These are phyloP conservation scores for Leccinum barrowsii DNA, from an alignment of 768 basidiomycete species.

Conservation along the genomic window DNA sequence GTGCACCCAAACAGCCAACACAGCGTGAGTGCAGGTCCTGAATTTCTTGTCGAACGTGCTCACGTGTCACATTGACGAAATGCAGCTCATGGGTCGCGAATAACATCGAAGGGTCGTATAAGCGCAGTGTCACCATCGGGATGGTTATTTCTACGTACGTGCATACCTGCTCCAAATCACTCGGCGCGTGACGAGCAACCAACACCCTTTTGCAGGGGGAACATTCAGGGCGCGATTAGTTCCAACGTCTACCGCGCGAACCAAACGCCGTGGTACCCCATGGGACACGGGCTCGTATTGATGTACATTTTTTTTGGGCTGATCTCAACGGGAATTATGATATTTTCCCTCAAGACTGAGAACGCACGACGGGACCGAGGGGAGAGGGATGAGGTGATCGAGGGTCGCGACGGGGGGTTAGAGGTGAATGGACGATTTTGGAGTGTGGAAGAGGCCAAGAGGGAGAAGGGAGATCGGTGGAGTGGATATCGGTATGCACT, in stretches of 20 bases:
- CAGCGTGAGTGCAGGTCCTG: slow-evolving; percentile 39
- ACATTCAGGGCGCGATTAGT: slow-evolving; percentile 73
- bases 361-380: slow-evolving; percentile 66
- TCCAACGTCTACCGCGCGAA: slow-evolving; percentile 72
- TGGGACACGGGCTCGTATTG: slow-evolving; percentile 61
- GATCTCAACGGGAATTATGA: slow-evolving; percentile 41
- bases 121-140: slow-evolving; percentile 66
- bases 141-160: slow-evolving; percentile 66
- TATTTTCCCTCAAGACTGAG: slow-evolving; percentile 48
- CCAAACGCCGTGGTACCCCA: slow-evolving; percentile 66
- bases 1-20: slow-evolving; percentile 44
- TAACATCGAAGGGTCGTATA: slow-evolving; percentile 73
- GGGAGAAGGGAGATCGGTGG: slow-evolving; percentile 71
- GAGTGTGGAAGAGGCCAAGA: slow-evolving; percentile 60
- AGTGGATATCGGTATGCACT: slow-evolving; percentile 71
- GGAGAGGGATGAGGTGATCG: slow-evolving; percentile 64
- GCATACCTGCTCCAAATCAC: background rate
- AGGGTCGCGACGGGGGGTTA: slow-evolving; percentile 31
- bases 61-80: background rate
- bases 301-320: slow-evolving; percentile 70
- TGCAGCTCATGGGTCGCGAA: slow-evolving; percentile 56
- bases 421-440: slow-evolving; percentile 56
- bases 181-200: background rate
- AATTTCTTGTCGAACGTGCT: background rate
- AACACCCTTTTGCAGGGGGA: slow-evolving; percentile 46